Evolutionary conservation across 768 basidiomycete species (phyloP), one percentile per base, ranked within the genome.

Genomic region (Strobilomyces echinocephalus): DNA sequence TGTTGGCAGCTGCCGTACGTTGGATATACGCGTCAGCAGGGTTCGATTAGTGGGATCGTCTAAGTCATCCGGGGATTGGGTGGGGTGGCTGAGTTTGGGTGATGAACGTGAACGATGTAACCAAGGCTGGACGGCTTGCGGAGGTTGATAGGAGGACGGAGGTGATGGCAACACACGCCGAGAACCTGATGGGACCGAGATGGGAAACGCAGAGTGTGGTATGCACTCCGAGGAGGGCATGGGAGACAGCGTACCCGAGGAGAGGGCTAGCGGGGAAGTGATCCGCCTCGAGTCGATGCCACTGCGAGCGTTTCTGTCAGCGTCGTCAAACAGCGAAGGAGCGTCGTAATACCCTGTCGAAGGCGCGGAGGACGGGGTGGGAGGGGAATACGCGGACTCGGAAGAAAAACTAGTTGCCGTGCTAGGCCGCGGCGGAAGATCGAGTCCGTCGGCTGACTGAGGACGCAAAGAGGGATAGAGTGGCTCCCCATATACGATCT

Each of bases 371-470:
- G 73, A 63, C 1, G 69, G 70, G 0, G 73, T 71, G n/a, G 62
- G 58, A 5, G 76, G 75, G 54, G 72, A 78, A 58, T 68, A 72
- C 3, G 73, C 66, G 0, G 80, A 81, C 48, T 81, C 81, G 21
- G 78, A 72, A 11, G 77, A 75, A 38, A 79, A 78, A 50, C 78
- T 82, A 16, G 61, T 66, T 36, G 64, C 65, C 46, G 56, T 69
- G 20, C 50, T 64, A 1, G 57, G 69, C 39, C 61, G 60, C 33
- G 63, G 63, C 20, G 58, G 66, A 45, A 58, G 55, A 55, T 59
- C 62, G 40, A 66, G 16, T 15, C 35, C 40, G 36, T 63, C 62
- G 3, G 49, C 60, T 16, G 69, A 68, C 28, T 68, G 60, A 18
- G 69, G 60, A 18, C 69, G 70, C 9, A 76, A 65, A 18, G 71